phyloP scores from a whole-genome alignment of 768 basidiomycete genomes.

The Leccinum incarnatum region DNA sequence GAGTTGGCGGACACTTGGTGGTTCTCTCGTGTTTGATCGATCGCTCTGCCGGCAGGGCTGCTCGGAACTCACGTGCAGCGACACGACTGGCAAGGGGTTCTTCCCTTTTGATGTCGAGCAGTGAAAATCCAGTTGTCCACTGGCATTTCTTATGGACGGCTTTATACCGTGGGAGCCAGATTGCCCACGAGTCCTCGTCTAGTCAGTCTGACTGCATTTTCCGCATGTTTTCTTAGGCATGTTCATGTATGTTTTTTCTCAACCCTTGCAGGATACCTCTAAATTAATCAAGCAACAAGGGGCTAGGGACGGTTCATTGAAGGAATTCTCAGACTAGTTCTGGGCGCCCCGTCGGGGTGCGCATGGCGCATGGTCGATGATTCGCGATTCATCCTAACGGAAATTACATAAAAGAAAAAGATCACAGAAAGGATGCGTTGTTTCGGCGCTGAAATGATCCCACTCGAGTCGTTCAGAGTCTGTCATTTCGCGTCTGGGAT shows the following conservation, averaged over 20 bases:
- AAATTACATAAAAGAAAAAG: slow-evolving; percentile 1
- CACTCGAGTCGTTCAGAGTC: not conserved
- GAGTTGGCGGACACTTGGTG: not conserved
- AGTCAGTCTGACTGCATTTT: not conserved
- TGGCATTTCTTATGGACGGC: not conserved
- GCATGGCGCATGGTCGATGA: slow-evolving; percentile 4
- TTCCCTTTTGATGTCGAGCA: not conserved
- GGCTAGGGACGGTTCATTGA: not conserved
- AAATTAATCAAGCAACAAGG: slow-evolving; percentile 1
- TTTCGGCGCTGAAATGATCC: slow-evolving; percentile 4
- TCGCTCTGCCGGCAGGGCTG: slow-evolving; percentile 1
- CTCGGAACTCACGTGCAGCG: not conserved
- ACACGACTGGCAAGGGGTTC: not conserved
- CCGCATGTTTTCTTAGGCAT: not conserved
- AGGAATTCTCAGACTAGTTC: not conserved
- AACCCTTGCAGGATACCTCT: not conserved
- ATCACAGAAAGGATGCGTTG: not conserved
- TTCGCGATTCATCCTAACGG: slow-evolving; percentile 2
- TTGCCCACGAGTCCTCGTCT: not conserved
- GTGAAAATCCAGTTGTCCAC: not conserved
- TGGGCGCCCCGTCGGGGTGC: slow-evolving; percentile 1
- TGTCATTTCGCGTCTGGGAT: not conserved
- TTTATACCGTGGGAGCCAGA: not conserved
- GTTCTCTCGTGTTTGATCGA: not conserved
- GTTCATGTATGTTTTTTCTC: slow-evolving; percentile 2